Percentiles rank a stretch among this genome's conserved stretches.
These are phyloP conservation scores for Leptomonas seymouri DNA, from an alignment of 208 protist species.

Conservation along the genomic window DNA sequence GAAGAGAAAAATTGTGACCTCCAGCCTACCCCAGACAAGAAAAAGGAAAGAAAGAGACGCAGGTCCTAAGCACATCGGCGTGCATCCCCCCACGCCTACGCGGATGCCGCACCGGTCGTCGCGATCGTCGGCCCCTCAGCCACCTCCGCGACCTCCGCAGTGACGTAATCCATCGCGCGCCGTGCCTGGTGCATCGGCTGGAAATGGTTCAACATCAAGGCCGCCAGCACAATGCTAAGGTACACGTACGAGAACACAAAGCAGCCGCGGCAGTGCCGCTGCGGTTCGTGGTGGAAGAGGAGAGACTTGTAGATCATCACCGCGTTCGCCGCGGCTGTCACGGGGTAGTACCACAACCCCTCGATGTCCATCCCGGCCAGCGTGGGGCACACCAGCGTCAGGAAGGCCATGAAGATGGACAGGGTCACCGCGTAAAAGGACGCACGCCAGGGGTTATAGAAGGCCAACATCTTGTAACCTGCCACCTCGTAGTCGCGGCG, in stretches of 20 bases:
- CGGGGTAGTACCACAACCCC: constrained; percentile 77
- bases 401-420: constrained; percentile 65
- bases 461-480: constrained; percentile 92
- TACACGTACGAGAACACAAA: constrained; percentile 92
- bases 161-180: constrained; percentile 24
- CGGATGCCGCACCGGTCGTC: constrained; percentile 1
- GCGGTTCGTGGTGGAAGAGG: constrained; percentile 78
- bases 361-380: constrained; percentile 57
- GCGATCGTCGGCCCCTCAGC: not conserved
- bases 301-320: constrained; percentile 89
- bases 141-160: constrained; percentile 16
- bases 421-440: constrained; percentile 89
- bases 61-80: not conserved
- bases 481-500: constrained; percentile 89
- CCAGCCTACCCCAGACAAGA: not conserved
- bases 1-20: not conserved
- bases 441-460: constrained; percentile 81
- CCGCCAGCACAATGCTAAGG: constrained; percentile 69
- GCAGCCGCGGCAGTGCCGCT: constrained; percentile 83
- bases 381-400: constrained; percentile 59
- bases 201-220: constrained; percentile 81
- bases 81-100: not conserved
- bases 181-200: constrained; percentile 56
- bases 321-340: constrained; percentile 51
- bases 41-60: not conserved